Evolutionary conservation across 768 basidiomycete genomes (phyloP).

Genomic region (Paxillus ammoniavirescens): DNA sequence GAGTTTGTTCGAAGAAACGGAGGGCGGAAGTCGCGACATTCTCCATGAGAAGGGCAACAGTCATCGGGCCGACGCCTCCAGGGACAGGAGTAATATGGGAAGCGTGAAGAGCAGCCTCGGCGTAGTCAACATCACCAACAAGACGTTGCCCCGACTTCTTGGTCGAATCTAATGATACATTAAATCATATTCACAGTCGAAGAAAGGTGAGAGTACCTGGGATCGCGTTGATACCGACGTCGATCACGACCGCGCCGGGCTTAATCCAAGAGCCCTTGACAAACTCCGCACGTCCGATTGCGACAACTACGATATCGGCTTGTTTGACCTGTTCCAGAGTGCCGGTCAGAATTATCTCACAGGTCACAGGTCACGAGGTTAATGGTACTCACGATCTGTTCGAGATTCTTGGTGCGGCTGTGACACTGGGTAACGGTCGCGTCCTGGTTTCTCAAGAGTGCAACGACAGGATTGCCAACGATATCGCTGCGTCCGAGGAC

Average conservation of each 20-base stretch:
- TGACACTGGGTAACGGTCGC: slow-evolving; percentile 99
- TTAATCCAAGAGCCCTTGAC: slow-evolving; percentile 95
- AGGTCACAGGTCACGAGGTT: slow-evolving; percentile 3
- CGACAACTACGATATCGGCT: slow-evolving; percentile 93
- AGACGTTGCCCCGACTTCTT: slow-evolving; percentile 96
- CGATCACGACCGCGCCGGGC: slow-evolving; percentile 91
- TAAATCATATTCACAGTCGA: neutral
- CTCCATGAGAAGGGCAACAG: slow-evolving; percentile 96
- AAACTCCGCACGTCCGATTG: slow-evolving; percentile 91
- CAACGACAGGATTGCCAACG: slow-evolving; percentile 92
- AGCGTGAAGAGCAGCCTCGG: slow-evolving; percentile 71
- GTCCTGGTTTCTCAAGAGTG: slow-evolving; percentile 84
- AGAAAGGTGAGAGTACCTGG: slow-evolving; percentile 52
- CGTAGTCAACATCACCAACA: slow-evolving; percentile 93
- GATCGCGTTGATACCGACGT: slow-evolving; percentile 97
- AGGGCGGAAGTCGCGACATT: slow-evolving; percentile 88
- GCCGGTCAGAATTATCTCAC: slow-evolving; percentile 5
- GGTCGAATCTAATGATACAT: slow-evolving; percentile 55
- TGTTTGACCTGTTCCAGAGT: slow-evolving; percentile 57
- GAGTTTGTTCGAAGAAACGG: slow-evolving; percentile 70
- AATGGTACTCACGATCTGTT: slow-evolving; percentile 61
- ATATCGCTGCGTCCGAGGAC: slow-evolving; percentile 98
- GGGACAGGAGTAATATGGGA: slow-evolving; percentile 96
- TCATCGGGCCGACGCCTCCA: slow-evolving; percentile 99
- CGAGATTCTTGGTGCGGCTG: slow-evolving; percentile 80